Evolutionary conservation across 768 basidiomycete species (phyloP).

Genomic region (Ephemerocybe angulata): DNA sequence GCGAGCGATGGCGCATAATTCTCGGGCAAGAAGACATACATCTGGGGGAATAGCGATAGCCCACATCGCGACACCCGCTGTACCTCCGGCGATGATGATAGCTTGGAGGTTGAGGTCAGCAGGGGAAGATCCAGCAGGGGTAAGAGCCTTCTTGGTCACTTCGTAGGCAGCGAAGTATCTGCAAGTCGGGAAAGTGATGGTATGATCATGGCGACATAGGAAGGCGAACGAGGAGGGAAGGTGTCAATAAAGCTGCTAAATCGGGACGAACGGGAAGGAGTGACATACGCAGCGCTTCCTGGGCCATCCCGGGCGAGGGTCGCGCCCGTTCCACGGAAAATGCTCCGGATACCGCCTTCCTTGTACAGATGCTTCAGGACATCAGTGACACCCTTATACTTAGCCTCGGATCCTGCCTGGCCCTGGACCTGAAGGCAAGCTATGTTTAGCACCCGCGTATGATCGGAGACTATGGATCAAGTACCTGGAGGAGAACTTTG

Average conservation of each 20-base stretch:
- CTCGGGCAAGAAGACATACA: slow-evolving; percentile 35
- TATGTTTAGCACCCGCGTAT: slow-evolving; percentile 9
- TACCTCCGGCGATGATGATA: slow-evolving; percentile 88
- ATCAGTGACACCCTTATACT: slow-evolving; percentile 89
- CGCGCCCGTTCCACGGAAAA: slow-evolving; percentile 91
- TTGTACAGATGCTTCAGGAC: slow-evolving; percentile 87
- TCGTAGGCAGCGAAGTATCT: slow-evolving; percentile 99
- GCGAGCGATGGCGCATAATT: not conserved
- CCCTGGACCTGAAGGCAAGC: slow-evolving; percentile 68
- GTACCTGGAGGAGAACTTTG: slow-evolving; percentile 89
- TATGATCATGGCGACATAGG: not conserved
- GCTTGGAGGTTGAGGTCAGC: slow-evolving; percentile 80
- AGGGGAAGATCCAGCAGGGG: slow-evolving; percentile 75
- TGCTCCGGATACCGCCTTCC: slow-evolving; percentile 88
- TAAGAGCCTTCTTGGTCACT: slow-evolving; percentile 82
- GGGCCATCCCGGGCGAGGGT: slow-evolving; percentile 94
- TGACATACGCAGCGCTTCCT: slow-evolving; percentile 87
- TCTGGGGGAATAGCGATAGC: slow-evolving; percentile 95
- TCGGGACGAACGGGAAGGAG: slow-evolving; percentile 7
- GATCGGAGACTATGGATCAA: not conserved
- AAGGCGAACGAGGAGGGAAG: not conserved
- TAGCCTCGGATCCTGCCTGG: slow-evolving; percentile 64
- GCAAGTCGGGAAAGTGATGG: not conserved
- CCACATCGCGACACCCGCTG: slow-evolving; percentile 98
- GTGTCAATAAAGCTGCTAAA: slow-evolving; percentile 3